phyloP scores from a whole-genome alignment of 2,329 filamentous ascomycete genomes.

The Ophiostoma ulmi region DNA sequence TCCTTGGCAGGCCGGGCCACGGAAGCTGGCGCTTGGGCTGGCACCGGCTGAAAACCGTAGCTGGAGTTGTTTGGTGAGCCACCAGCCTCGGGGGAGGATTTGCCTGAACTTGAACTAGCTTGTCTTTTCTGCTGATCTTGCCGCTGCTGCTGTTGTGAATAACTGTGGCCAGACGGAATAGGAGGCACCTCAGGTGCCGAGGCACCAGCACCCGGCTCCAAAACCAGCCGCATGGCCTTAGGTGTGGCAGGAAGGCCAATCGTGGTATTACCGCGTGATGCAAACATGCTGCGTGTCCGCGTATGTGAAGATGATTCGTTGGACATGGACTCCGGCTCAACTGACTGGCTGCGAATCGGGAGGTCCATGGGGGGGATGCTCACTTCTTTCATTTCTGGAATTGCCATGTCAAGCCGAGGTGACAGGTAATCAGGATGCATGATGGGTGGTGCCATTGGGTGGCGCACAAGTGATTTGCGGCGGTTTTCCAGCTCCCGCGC shows the following conservation, averaged over 20 bases:
- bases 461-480: constrained; percentile 73
- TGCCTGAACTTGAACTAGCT: constrained; percentile 29
- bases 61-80: constrained; percentile 29
- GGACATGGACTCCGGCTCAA: constrained; percentile 47
- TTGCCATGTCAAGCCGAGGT: constrained; percentile 31
- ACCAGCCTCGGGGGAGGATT: constrained; percentile 36
- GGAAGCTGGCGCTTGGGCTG: constrained; percentile 27
- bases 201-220: constrained; percentile 52
- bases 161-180: constrained; percentile 45
- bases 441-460: constrained; percentile 74
- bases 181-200: constrained; percentile 44
- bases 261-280: constrained; percentile 43
- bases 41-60: constrained; percentile 22
- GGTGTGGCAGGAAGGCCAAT: constrained; percentile 87
- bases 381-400: constrained; percentile 34
- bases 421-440: constrained; percentile 62
- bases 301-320: not conserved
- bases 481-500: constrained; percentile 85
- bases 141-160: constrained; percentile 19
- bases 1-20: constrained; percentile 19
- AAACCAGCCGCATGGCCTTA: constrained; percentile 79
- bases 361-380: constrained; percentile 42
- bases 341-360: constrained; percentile 59
- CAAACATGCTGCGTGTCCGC: constrained; percentile 45
- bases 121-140: not conserved